Evolutionary conservation across 768 basidiomycete genomes (phyloP).

Genomic region (Boletus patriciae): DNA sequence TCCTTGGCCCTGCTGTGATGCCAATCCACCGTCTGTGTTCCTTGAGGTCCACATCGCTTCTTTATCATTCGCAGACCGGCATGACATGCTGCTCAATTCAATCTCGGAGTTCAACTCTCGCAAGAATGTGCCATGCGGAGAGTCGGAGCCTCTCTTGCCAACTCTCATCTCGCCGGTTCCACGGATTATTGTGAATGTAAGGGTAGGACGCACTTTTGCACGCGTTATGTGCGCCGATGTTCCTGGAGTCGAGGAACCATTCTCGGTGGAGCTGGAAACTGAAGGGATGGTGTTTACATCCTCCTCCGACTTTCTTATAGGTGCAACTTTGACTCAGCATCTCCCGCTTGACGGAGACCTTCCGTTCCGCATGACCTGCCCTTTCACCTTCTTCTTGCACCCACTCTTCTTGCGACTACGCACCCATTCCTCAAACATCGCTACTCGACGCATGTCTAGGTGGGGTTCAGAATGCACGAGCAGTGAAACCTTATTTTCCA

Average conservation of each 20-base stretch:
- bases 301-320: conserved; percentile 43
- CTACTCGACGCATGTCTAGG: conserved; percentile 30
- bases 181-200: conserved; percentile 46
- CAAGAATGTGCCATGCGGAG: conserved; percentile 10
- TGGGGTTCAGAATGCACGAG: conserved; percentile 40
- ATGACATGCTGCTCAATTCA: conserved; percentile 51
- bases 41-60: conserved; percentile 44
- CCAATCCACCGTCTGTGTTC: conserved; percentile 57
- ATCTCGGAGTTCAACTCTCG: conserved; percentile 19
- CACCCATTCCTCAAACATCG: conserved; percentile 30
- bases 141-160: conserved; percentile 24
- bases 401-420: conserved; percentile 57
- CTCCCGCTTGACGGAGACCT: conserved; percentile 36
- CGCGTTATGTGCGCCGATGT: conserved; percentile 50
- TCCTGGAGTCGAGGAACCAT: conserved; percentile 41
- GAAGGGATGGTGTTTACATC: conserved; percentile 49
- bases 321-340: conserved; percentile 17
- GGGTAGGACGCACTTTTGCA: conserved; percentile 49
- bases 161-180: conserved; percentile 45
- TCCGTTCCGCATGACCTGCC: conserved; percentile 46
- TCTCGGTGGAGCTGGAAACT: conserved; percentile 56
- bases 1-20: conserved; percentile 41
- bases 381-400: conserved; percentile 43
- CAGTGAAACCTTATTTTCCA: conserved; percentile 53
- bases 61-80: conserved; percentile 52